Conservation (phyloP, 768 basidiomycete species). For the Leucosporidium scottii region DNA sequence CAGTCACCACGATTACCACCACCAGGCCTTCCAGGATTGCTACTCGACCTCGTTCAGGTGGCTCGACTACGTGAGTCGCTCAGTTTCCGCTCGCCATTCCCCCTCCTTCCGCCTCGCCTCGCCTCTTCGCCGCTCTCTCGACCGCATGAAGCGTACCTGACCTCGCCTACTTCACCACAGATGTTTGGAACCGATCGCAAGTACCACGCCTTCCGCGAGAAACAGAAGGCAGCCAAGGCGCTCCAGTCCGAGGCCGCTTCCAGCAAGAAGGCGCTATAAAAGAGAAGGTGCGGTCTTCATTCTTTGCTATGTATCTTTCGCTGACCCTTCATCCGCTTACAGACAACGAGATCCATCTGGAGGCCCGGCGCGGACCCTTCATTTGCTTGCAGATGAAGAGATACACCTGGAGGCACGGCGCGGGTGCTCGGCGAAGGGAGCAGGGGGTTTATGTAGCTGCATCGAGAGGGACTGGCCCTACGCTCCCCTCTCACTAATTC, state of each 20-base stretch:
- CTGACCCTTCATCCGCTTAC: too few relatives aligned
- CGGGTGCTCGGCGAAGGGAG: too few relatives aligned
- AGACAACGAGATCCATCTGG: too few relatives aligned
- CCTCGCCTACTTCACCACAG: conserved; percentile 32
- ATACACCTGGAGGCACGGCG: too few relatives aligned
- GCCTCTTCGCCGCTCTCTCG: conserved; percentile 49
- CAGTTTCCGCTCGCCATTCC: conserved; percentile 4
- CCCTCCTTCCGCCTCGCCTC: conserved; percentile 40
- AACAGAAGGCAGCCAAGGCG: conserved; percentile 49
- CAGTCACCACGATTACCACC: conserved; percentile 53
- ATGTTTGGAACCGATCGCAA: conserved; percentile 75
- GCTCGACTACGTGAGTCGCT: background rate
- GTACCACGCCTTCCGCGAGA: conserved; percentile 71
- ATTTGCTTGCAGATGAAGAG: too few relatives aligned
- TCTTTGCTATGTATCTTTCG: too few relatives aligned
- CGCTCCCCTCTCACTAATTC: too few relatives aligned
- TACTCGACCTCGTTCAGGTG: conserved; percentile 37
- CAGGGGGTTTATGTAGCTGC: too few relatives aligned
- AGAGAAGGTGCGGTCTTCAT: too few relatives aligned
- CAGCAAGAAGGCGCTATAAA: background rate
- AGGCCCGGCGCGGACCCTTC: too few relatives aligned
- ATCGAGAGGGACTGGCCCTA: too few relatives aligned
- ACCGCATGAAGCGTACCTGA: background rate
- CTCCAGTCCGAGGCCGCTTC: conserved; percentile 10
- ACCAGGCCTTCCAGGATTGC: conserved; percentile 67